phyloP scores from a whole-genome alignment of 2,329 filamentous ascomycete species.

The Fusarium pseudonygamai region DNA sequence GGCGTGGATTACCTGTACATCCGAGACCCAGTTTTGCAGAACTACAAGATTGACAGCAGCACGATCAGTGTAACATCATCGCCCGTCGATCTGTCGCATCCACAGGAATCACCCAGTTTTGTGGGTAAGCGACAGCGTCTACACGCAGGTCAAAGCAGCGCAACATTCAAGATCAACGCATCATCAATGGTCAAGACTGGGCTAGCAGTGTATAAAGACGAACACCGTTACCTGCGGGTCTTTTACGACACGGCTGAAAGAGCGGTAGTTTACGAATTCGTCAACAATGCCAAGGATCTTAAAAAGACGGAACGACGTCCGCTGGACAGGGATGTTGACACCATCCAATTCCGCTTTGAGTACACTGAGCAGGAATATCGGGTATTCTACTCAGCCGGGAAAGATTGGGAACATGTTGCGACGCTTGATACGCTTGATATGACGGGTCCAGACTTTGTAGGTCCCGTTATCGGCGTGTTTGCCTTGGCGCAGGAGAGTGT shows the following conservation, averaged over 20 bases:
- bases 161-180: not conserved
- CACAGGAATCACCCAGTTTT: not conserved
- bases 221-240: slow-evolving; percentile 3
- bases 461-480: slow-evolving; percentile 15
- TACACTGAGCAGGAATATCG: slow-evolving; percentile 11
- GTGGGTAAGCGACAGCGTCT: slow-evolving; percentile 16
- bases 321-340: not conserved
- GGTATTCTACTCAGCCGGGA: not conserved
- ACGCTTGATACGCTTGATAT: slow-evolving; percentile 11
- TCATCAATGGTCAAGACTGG: not conserved
- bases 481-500: not conserved
- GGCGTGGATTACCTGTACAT: slow-evolving; percentile 9
- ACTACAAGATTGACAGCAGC: slow-evolving; percentile 2
- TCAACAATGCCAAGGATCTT: not conserved
- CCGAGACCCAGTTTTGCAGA: not conserved
- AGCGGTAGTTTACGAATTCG: not conserved
- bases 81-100: not conserved
- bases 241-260: not conserved
- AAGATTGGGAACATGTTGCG: not conserved
- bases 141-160: not conserved
- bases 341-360: not conserved
- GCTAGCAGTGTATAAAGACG: not conserved
- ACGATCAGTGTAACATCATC: slow-evolving; percentile 4
- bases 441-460: slow-evolving; percentile 17
- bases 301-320: not conserved